Conservation (phyloP, 176 grass and related monocot genomes). For the Paspalum notatum region DNA sequence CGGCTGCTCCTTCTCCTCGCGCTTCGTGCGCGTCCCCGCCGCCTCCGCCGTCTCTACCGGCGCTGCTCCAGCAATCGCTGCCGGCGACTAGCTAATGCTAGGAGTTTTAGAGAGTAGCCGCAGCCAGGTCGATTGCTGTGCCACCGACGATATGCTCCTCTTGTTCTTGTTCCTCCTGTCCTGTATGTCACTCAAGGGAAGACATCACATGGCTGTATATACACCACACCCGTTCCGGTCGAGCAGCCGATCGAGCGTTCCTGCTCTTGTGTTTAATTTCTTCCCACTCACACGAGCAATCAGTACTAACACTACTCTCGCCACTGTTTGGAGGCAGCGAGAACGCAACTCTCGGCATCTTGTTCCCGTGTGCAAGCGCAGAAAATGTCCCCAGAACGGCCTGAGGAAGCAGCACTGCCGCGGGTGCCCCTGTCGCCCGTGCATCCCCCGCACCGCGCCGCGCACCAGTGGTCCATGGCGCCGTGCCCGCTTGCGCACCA, state of each 20-base stretch:
- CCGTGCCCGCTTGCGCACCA: too few relatives aligned
- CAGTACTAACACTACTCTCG: neutral
- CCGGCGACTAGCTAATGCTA: neutral
- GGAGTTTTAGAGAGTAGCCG: too few relatives aligned
- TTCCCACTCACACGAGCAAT: neutral
- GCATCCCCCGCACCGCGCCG: too few relatives aligned
- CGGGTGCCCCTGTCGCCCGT: too few relatives aligned
- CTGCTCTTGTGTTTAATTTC: too few relatives aligned
- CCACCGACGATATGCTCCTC: neutral
- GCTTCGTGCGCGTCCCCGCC: conserved; percentile 56
- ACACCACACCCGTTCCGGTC: neutral
- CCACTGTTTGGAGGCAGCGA: neutral
- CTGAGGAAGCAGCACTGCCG: too few relatives aligned
- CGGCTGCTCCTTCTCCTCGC: conserved; percentile 71
- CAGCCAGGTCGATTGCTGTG: neutral
- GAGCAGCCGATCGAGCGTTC: neutral
- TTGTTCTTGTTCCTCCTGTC: neutral
- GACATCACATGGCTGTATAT: neutral
- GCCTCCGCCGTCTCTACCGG: neutral
- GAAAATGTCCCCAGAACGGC: too few relatives aligned
- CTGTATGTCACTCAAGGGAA: neutral
- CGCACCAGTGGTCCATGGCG: too few relatives aligned
- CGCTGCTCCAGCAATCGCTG: neutral
- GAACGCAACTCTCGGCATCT: too few relatives aligned
- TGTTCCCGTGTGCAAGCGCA: too few relatives aligned